Evolutionary conservation across 768 basidiomycete species (phyloP).

Genomic region (Leccinum subgranulosum): DNA sequence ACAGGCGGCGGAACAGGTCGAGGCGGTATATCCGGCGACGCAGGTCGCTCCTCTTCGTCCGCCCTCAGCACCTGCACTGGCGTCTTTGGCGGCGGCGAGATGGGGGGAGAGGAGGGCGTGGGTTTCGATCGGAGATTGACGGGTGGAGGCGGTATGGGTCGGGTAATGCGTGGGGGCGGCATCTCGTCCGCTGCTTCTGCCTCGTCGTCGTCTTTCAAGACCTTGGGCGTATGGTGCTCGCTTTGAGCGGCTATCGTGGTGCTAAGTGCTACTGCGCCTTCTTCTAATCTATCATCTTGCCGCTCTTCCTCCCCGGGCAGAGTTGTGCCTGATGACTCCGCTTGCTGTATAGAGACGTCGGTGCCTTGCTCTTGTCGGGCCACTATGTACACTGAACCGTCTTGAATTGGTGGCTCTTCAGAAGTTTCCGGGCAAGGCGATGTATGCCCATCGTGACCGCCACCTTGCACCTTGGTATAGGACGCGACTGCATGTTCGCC

Average conservation of each 20-base stretch:
- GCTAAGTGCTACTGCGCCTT: not conserved
- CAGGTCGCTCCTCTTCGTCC: slow-evolving; percentile 24
- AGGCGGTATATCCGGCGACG: slow-evolving; percentile 30
- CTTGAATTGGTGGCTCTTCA: slow-evolving; percentile 8
- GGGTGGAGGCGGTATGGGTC: slow-evolving; percentile 33
- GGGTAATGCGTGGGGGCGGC: slow-evolving; percentile 31
- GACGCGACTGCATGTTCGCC: slow-evolving; percentile 16
- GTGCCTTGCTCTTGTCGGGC: slow-evolving; percentile 4
- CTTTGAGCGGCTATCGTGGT: not conserved
- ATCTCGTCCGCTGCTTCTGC: slow-evolving; percentile 20
- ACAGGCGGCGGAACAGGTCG: slow-evolving; percentile 30
- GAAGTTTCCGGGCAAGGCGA: not conserved
- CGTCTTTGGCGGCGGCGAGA: slow-evolving; percentile 14
- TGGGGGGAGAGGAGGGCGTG: slow-evolving; percentile 10
- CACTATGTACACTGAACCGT: not conserved
- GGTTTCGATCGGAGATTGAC: slow-evolving; percentile 25
- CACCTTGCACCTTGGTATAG: slow-evolving; percentile 15
- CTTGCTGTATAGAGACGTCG: not conserved
- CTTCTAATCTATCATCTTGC: not conserved
- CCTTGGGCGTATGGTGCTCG: slow-evolving; percentile 6
- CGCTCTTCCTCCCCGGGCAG: not conserved
- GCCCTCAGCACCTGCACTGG: slow-evolving; percentile 9
- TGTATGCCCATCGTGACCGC: slow-evolving; percentile 1
- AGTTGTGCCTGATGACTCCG: not conserved
- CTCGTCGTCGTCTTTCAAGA: slow-evolving; percentile 8